Base-by-base conservation (phyloP, 2,329 filamentous ascomycete species). In the Xylaria sp. region DNA sequence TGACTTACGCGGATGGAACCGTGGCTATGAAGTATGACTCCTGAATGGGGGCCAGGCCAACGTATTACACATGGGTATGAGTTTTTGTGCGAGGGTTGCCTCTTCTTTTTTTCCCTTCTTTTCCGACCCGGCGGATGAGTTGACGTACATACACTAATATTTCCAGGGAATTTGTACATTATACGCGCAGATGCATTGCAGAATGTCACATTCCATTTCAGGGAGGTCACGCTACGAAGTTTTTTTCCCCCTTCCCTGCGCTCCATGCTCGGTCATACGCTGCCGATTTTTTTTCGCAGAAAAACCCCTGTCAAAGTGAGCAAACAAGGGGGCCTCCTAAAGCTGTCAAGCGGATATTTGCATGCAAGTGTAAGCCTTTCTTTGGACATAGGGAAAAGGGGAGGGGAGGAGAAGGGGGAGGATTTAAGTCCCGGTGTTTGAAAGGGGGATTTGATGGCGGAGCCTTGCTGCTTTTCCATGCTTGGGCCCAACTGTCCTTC, bases 1-100 rank as follows among this genome's bases (percentile, higher is more conserved):
- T 54, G 57, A 59, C 8, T 30, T 37, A 62, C 54, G 54, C 54
- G 57, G n/a, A 59, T 56, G 52, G 52, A 47, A 49, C 44, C 37
- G 13, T 52, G 49, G 49, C 49, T 3, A 53, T 50, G 52, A 13
- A 8, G 37, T 42, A 42, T 51, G 49, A 42, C 30, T n/a, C 52
- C 1, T 23, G 48, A 51, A 37, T 11, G 30, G 49, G 13, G 44
- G 44, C 37, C 18, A 37, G 54, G n/a, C 10, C 2, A 18, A 4
- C 48, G 37, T 16, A 16, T 53, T 54, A 19, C 10, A 16, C 16
- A 16, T 19, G 51, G 9, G 37, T 9, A 42, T 42, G 37, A 42
- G 11, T 13, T 42, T 42, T 42, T 42, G 37, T 10, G 37, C 23
- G 23, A 30, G 23, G 23, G 4, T 30, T 30, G 23, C 23, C 23